Base-by-base conservation (phyloP, 345 rosid genomes). In the Euphorbia peplus region DNA sequence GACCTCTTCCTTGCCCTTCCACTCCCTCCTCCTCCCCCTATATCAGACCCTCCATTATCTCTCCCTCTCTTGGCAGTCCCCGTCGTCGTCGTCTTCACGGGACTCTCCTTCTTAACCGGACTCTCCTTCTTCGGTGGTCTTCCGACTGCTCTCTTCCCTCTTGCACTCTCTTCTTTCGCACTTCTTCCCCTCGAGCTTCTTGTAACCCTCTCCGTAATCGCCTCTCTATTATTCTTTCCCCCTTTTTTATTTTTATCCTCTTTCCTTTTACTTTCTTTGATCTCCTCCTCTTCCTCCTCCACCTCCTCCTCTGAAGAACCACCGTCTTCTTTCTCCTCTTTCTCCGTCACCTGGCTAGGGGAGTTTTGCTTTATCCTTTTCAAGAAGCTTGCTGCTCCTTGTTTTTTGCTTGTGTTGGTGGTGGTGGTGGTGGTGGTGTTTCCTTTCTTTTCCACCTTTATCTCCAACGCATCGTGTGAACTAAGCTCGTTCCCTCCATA, bases 291-390 rank as follows among this genome's bases (percentile, higher is more conserved):
- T 0, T 69, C 75, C 18, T 63, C 64, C 64, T 67, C 77, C 14
- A 35, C 67, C 32, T 22, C 63, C 59, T 60, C 68, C 37, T 47
- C 11, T 15, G 37, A 32, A 32, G 37, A 32, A 32, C 37, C 37
- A 32, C 37, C 37, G 5, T 64, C 70, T 1, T 67, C 71, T 0
- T n/a, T n/a, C n/a, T n/a, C n/a, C n/a, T 53, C 78, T 1, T 73
- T 64, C 30, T 69, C 75, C 3, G 50, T 51, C 21, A 44, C 67
- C 22, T 66, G 63, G 29, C 78, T 74, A 0, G 83, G 79, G 1
- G 85, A 81, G 61, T 82, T 82, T 64, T 84, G 88, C 80, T 78
- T 84, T 78, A 82, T 84, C 57, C 86, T 74, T 72, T 70, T 80
- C 78, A 84, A 60, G 73, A 85, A 85, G 21, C 83, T 76, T 0